Evolutionary conservation across 2,329 filamentous ascomycete genomes (phyloP).

Genomic region (Hymenoscyphus fructigenus): DNA sequence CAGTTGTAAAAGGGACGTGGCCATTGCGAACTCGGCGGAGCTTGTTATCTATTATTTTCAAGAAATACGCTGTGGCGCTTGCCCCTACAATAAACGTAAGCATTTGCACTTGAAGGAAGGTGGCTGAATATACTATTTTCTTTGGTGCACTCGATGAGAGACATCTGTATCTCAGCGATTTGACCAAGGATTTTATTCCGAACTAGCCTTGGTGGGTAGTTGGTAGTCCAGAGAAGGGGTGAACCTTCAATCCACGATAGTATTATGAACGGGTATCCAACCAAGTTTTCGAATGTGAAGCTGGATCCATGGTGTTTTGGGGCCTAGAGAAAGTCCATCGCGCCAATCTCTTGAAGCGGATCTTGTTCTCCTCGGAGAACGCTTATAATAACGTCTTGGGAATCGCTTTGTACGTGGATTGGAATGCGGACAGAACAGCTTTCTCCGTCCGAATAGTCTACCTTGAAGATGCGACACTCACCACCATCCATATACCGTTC

Average conservation of each 20-base stretch:
- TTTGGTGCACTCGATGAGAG: conserved; percentile 1
- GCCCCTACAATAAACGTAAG: too few relatives aligned
- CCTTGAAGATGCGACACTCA: too few relatives aligned
- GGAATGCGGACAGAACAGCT: not conserved
- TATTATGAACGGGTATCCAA: not conserved
- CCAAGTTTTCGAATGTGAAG: conserved; percentile 3
- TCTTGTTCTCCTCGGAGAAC: not conserved
- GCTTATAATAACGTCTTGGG: not conserved
- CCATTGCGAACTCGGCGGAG: too few relatives aligned
- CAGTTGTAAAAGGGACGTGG: too few relatives aligned
- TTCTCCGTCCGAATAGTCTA: too few relatives aligned
- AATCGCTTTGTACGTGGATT: not conserved
- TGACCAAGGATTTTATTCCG: conserved; percentile 3
- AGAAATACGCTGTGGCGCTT: too few relatives aligned
- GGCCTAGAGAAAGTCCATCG: not conserved
- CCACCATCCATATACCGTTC: too few relatives aligned
- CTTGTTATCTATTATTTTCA: too few relatives aligned
- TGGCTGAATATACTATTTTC: not conserved
- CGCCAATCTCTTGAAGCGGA: not conserved
- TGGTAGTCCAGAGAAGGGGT: not conserved
- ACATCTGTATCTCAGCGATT: not conserved
- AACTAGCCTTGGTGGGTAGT: not conserved
- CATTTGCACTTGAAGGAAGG: too few relatives aligned
- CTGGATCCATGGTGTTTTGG: conserved; percentile 1
- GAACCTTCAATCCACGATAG: not conserved